phyloP scores from a whole-genome alignment of 306 rosid species.

The Mucuna pruriens region DNA sequence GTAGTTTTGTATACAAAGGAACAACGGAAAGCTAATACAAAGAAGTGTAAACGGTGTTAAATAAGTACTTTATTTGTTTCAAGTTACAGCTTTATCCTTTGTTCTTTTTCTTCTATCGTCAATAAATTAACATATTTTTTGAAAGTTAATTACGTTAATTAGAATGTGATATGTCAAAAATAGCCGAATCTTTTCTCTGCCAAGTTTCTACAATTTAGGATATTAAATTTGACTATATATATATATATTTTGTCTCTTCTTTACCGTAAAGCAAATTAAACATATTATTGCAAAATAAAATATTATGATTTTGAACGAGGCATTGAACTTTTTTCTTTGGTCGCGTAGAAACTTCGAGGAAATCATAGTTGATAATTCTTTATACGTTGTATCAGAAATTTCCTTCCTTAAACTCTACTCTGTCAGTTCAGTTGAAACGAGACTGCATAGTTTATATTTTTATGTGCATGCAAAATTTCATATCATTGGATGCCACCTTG shows the following conservation, averaged over 20 bases:
- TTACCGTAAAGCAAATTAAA: neutral
- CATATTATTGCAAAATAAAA: neutral
- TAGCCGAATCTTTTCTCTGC: neutral
- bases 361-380: neutral
- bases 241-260: neutral
- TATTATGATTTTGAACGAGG: neutral
- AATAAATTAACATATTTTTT: neutral
- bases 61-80: neutral
- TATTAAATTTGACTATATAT: neutral
- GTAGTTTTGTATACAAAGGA: neutral
- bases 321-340: neutral
- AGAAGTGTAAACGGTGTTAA: neutral
- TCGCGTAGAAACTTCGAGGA: neutral
- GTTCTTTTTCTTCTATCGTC: neutral
- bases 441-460: neutral
- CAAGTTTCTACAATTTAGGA: neutral
- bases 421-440: neutral
- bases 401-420: slow-evolving; percentile 24
- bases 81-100: neutral
- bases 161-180: neutral
- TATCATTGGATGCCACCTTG: slow-evolving; percentile 36
- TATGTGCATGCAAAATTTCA: slow-evolving; percentile 24
- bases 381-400: slow-evolving; percentile 28
- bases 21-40: neutral
- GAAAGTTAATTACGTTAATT: neutral